Percentiles rank a stretch among this genome's conserved stretches.
Evolutionary conservation across 179 eudicot species (phyloP).

Genomic region (Heliamphora pulchella): DNA sequence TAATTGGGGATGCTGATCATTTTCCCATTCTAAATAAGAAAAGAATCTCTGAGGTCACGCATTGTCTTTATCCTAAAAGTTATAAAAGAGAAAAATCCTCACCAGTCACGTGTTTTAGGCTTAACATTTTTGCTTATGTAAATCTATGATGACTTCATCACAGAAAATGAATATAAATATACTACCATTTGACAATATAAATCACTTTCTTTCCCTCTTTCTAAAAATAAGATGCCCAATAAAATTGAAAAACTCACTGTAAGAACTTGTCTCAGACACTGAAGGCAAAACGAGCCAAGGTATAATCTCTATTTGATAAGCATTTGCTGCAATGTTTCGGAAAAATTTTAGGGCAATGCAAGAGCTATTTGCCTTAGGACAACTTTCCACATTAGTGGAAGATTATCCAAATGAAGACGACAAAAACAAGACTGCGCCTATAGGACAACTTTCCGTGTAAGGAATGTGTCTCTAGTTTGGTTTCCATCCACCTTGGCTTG

Average conservation of each 20-base stretch:
- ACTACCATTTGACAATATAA: too few species aligned
- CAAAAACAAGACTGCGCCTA: background rate
- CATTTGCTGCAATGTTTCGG: background rate
- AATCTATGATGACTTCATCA: too few species aligned
- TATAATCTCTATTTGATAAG: background rate
- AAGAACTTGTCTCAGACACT: background rate
- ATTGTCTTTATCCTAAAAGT: slow-evolving; percentile 2
- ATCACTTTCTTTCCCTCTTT: background rate
- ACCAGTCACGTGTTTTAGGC: too few species aligned
- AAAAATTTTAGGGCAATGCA: too few species aligned
- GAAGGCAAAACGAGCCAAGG: background rate
- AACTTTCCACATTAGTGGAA: too few species aligned
- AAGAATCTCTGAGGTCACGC: too few species aligned
- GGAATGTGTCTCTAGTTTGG: background rate
- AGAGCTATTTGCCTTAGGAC: too few species aligned
- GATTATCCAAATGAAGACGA: too few species aligned
- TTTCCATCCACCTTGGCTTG: background rate
- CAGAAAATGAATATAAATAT: too few species aligned
- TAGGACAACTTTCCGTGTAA: background rate
- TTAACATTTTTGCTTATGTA: too few species aligned
- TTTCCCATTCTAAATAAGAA: background rate
- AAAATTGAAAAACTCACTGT: background rate
- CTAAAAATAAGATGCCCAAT: background rate
- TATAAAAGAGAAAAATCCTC: too few species aligned
- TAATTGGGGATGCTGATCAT: background rate